A percentile compares a stretch with the other conserved stretches of the same genome.
Conservation (phyloP, 257 asterid genomes). For the Ehretia macrophylla region DNA sequence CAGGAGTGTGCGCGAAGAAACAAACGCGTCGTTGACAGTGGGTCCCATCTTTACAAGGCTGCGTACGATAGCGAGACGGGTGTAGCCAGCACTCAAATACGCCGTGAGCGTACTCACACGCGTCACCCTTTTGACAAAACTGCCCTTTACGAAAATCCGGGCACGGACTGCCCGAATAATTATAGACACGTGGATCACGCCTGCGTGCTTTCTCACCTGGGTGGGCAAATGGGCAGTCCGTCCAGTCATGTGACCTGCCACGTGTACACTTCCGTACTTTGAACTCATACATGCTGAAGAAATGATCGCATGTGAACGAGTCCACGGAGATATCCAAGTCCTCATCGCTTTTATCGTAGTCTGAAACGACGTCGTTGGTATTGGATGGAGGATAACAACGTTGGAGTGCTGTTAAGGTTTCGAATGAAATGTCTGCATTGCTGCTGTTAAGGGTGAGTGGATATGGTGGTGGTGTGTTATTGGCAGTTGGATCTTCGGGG, state of each 20-base stretch:
- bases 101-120: conserved; percentile 91
- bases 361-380: conserved; percentile 26
- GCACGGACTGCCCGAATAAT: conserved; percentile 72
- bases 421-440: conserved; percentile 16
- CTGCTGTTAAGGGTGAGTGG: conserved; percentile 15
- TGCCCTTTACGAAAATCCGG: conserved; percentile 68
- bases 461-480: conserved; percentile 32
- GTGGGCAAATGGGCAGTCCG: conserved; percentile 86
- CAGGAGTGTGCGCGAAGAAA: conserved; percentile 86
- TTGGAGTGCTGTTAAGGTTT: conserved; percentile 52
- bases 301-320: conserved; percentile 72
- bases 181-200: conserved; percentile 64
- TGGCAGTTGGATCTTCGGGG: too few relatives aligned
- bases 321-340: conserved; percentile 67
- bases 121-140: conserved; percentile 62
- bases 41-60: conserved; percentile 85
- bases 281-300: conserved; percentile 86
- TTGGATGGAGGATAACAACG: conserved; percentile 66
- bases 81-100: conserved; percentile 94
- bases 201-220: conserved; percentile 96
- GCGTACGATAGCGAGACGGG: conserved; percentile 88
- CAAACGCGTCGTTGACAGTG: conserved; percentile 83
- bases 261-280: conserved; percentile 69
- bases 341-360: too few relatives aligned
- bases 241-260: conserved; percentile 89